These are phyloP conservation scores for Fusarium veterinarium DNA, from an alignment of 2,329 filamentous ascomycete genomes.

Conservation along the genomic window DNA sequence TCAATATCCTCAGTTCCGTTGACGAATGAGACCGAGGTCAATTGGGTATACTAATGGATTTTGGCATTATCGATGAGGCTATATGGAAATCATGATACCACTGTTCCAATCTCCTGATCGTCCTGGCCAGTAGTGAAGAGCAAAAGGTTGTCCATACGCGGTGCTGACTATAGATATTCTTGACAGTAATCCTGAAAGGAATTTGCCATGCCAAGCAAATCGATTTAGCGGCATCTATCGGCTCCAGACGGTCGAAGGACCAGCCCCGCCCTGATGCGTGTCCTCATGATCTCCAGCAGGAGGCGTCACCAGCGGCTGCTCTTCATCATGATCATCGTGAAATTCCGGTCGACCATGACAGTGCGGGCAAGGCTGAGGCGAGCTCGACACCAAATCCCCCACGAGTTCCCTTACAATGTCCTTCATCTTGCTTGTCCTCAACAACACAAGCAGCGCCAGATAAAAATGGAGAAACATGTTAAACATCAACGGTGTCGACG, in stretches of 20 bases:
- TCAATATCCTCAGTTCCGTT: fast-evolving
- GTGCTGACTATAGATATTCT: background rate
- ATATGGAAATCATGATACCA: fast-evolving
- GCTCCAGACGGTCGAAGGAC: background rate
- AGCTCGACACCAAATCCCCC: background rate
- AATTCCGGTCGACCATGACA: background rate
- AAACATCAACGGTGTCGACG: background rate
- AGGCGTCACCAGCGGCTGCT: background rate
- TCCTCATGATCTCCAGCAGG: background rate
- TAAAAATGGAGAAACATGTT: slow-evolving; percentile 14
- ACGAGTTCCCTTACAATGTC: background rate
- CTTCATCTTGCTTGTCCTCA: background rate
- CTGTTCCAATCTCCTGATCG: fast-evolving
- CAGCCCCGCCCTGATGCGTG: background rate
- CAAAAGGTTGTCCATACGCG: background rate
- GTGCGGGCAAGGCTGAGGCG: background rate
- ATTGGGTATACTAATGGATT: fast-evolving
- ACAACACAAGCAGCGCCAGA: background rate
- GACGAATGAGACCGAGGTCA: background rate
- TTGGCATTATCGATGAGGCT: background rate
- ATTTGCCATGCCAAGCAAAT: fast-evolving
- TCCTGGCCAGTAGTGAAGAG: fast-evolving
- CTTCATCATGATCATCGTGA: background rate
- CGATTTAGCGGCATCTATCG: background rate
- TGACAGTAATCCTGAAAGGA: fast-evolving